Percentiles rank a stretch among this genome's conserved stretches.
Evolutionary conservation across 2,329 filamentous ascomycete genomes (phyloP).

Genomic region (Aspergillus uvarum): DNA sequence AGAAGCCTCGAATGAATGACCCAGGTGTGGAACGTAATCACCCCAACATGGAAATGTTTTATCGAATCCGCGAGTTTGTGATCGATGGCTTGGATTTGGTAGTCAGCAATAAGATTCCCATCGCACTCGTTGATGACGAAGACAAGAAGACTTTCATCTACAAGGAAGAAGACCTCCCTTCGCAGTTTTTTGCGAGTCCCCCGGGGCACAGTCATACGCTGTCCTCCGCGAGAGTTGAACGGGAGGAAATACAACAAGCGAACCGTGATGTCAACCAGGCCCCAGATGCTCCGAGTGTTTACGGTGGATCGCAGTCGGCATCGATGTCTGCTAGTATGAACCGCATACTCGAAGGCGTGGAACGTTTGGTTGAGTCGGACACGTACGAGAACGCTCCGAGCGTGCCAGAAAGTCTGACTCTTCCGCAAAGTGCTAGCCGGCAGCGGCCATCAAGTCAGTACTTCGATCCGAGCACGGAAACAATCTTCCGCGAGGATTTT

Average conservation of each 20-base stretch:
- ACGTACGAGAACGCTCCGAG: conserved; percentile 37
- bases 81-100: conserved; percentile 61
- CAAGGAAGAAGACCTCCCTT: conserved; percentile 53
- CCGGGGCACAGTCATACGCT: conserved; percentile 42
- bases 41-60: conserved; percentile 65
- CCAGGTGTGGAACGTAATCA: conserved; percentile 53
- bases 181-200: conserved; percentile 51
- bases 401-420: conserved; percentile 28
- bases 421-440: conserved; percentile 23
- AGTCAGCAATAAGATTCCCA: conserved; percentile 51
- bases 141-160: conserved; percentile 52
- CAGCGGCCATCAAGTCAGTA: conserved; percentile 26
- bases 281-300: conserved; percentile 33
- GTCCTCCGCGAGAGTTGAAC: conserved; percentile 42
- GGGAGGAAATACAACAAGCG: conserved; percentile 36
- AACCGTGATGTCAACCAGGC: conserved; percentile 26
- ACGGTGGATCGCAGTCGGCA: conserved; percentile 47
- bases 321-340: conserved; percentile 45
- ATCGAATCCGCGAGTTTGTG: conserved; percentile 62
- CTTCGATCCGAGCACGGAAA: conserved; percentile 23
- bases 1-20: conserved; percentile 57
- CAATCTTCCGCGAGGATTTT: conserved; percentile 25
- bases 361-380: conserved; percentile 42
- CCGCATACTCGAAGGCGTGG: conserved; percentile 41
- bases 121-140: conserved; percentile 48